These are phyloP conservation scores for Nadsonia commutata DNA, from an alignment of 1,139 yeast genomes.

Conservation along the genomic window DNA sequence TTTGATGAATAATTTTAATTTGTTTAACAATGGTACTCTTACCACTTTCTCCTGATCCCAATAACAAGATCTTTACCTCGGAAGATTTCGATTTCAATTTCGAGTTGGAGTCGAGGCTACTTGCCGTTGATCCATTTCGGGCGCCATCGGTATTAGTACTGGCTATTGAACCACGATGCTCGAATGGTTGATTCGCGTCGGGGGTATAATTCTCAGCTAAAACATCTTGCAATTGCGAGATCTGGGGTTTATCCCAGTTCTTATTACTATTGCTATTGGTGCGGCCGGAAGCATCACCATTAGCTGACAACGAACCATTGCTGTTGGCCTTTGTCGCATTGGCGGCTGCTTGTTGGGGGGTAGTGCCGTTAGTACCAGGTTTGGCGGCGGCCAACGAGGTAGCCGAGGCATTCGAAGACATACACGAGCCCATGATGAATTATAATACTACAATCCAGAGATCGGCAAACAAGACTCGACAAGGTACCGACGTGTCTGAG, in stretches of 20 bases:
- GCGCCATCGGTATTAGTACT: background rate
- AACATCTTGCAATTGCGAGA: background rate
- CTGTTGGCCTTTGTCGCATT: no score
- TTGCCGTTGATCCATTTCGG: background rate
- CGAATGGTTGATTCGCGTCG: background rate
- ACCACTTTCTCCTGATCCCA: slow-evolving; percentile 69
- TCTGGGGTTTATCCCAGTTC: no score
- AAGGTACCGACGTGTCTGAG: background rate
- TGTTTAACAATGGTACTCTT: slow-evolving; percentile 64
- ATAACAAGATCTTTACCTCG: slow-evolving; percentile 44
- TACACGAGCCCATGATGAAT: background rate
- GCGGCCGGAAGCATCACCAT: background rate
- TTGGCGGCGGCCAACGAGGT: background rate
- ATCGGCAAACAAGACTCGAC: background rate
- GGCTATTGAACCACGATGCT: background rate
- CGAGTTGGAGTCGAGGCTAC: no score
- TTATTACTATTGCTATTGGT: background rate
- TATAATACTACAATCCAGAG: background rate
- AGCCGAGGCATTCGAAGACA: background rate
- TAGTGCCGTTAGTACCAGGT: background rate
- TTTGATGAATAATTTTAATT: slow-evolving; percentile 60
- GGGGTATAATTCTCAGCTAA: background rate
- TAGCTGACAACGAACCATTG: background rate
- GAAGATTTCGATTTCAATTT: slow-evolving; percentile 8
- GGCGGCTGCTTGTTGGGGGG: background rate